Evolutionary conservation across 257 asterid species (phyloP), one percentile per base, ranked within the genome.

Genomic region (Salvia hispanica): DNA sequence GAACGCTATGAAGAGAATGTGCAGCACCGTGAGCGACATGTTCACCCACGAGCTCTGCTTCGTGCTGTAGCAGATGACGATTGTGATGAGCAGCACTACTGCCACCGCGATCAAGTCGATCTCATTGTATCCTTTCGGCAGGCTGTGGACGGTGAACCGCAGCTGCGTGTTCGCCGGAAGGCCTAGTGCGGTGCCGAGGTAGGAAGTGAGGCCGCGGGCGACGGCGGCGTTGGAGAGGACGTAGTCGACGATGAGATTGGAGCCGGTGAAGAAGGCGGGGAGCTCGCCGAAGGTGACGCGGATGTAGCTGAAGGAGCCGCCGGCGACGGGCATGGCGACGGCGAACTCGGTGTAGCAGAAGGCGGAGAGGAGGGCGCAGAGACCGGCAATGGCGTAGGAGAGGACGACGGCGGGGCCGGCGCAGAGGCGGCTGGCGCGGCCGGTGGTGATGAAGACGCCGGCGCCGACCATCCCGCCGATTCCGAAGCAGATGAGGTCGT

Each of bases 401-500:
- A 93, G 66, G 28, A 93, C 67, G 5, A 93, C 92, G 40, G 99
- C 81, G 13, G 99, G 99, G 28, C 99, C 99, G 1, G 97, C 96
- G 58, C 40, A 69, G 4, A 36, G 9, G 9, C 76, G 83, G 68
- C 82, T 73, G 28, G 99, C 96, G 10, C 70, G 79, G 9, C 97
- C 97, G 48, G 92, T 74, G 72, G 99, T 88, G 77, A 93, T 88
- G 44, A 93, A 93, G 0, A 93, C 96, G 1, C 99, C 99, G 77
- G 99, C 99, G 9, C 99, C 99, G 78, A 93, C 95, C 99, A 93
- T 93, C 0, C 99, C 99, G 42, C 99, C 99, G 76, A 93, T 51
- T 28, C 99, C 97, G 40, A 93, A 73, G 1, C 95, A 84, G 70
- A 90, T 74, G 36, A 93, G 90, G 74, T 93, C 99, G 77, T 84